phyloP scores from a whole-genome alignment of 331 rosid genomes.

The Arachis monticola region DNA sequence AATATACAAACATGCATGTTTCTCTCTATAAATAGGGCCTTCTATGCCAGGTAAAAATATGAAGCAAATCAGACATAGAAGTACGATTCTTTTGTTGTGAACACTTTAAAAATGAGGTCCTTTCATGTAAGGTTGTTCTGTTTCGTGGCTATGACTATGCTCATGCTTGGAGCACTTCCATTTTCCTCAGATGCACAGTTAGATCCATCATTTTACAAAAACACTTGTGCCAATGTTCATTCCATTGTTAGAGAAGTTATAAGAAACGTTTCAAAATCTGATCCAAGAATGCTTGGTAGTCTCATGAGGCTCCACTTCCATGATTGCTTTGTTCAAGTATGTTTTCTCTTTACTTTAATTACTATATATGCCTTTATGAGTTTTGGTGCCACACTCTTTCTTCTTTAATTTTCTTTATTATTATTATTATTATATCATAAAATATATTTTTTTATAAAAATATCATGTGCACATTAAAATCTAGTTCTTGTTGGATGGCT shows the following conservation, averaged over 20 bases:
- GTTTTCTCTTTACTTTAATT: neutral
- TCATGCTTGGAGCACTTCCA: slow-evolving; percentile 18
- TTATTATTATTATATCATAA: too few species aligned
- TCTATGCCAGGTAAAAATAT: neutral
- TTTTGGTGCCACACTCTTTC: too few species aligned
- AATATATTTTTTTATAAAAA: too few species aligned
- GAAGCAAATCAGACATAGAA: too few species aligned
- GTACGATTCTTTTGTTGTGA: too few species aligned
- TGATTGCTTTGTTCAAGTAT: slow-evolving; percentile 65
- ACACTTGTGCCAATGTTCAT: slow-evolving; percentile 44
- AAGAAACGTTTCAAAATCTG: slow-evolving; percentile 41
- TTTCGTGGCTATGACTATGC: neutral
- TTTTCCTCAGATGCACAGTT: slow-evolving; percentile 47
- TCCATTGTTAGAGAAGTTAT: slow-evolving; percentile 37
- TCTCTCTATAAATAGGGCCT: slow-evolving; percentile 26
- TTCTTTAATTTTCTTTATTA: too few species aligned
- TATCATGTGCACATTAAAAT: slow-evolving; percentile 45
- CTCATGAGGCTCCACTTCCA: slow-evolving; percentile 65
- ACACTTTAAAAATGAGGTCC: neutral
- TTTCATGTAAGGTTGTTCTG: slow-evolving; percentile 13
- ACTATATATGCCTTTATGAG: too few species aligned
- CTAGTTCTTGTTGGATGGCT: slow-evolving; percentile 30
- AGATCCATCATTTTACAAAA: slow-evolving; percentile 43
- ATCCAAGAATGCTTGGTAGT: slow-evolving; percentile 57
- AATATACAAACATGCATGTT: too few species aligned